Evolutionary conservation across 2,329 filamentous ascomycete genomes (phyloP).

Genomic region (Pseudogymnoascus sp.): DNA sequence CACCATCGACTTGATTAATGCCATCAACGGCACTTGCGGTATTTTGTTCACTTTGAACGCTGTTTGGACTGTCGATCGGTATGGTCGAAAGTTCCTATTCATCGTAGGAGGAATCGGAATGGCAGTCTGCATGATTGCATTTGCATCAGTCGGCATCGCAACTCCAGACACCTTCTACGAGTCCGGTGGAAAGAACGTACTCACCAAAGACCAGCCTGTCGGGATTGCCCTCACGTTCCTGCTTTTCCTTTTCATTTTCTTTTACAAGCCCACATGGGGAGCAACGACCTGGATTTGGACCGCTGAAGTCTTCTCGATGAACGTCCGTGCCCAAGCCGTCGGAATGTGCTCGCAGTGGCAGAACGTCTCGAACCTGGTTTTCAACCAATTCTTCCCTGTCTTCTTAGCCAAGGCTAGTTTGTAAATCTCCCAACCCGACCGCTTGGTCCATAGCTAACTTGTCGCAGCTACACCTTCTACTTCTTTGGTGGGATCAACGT

Average conservation of each 20-base stretch:
- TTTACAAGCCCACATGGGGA: constrained; percentile 63
- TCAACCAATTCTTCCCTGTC: constrained; percentile 62
- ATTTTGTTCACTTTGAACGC: constrained; percentile 67
- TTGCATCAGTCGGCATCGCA: constrained; percentile 46
- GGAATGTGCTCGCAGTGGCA: constrained; percentile 55
- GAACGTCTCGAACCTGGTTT: constrained; percentile 58
- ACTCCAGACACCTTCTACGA: constrained; percentile 35
- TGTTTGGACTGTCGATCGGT: constrained; percentile 64
- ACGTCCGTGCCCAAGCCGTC: constrained; percentile 62
- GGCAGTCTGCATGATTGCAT: constrained; percentile 61
- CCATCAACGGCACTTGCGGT: constrained; percentile 63
- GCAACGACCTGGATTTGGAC: constrained; percentile 69
- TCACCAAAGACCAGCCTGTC: constrained; percentile 49
- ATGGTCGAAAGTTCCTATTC: constrained; percentile 61
- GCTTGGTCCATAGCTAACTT: constrained; percentile 8
- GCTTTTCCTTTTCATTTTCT: constrained; percentile 57
- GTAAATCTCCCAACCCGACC: background rate
- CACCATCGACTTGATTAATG: constrained; percentile 64
- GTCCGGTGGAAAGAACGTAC: constrained; percentile 19
- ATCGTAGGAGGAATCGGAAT: constrained; percentile 62
- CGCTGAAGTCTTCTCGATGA: constrained; percentile 61
- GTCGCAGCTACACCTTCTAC: constrained; percentile 34
- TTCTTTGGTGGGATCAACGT: constrained; percentile 47
- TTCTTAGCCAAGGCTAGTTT: constrained; percentile 50
- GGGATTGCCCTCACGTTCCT: constrained; percentile 62